Percentiles rank a stretch among this genome's conserved stretches.
These are phyloP conservation scores for Podaxis sp. DNA, from an alignment of 768 basidiomycete genomes.

Conservation along the genomic window DNA sequence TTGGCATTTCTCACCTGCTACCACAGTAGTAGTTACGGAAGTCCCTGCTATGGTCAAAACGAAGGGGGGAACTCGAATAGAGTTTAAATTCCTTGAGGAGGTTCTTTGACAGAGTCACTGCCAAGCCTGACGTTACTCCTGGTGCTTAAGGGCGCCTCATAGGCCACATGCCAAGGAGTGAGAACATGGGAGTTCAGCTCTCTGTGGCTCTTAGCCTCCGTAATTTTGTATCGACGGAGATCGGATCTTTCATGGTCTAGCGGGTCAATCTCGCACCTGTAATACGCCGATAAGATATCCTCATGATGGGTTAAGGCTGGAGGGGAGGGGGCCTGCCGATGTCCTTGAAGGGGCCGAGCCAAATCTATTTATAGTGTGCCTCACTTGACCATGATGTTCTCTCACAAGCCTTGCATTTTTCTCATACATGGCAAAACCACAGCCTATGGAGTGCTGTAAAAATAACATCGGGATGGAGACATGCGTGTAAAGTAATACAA, in stretches of 20 bases:
- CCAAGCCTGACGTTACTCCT: neutral
- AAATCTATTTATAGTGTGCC: neutral
- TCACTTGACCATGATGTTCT: neutral
- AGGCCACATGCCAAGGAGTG: neutral
- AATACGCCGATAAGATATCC: slow-evolving; percentile 1
- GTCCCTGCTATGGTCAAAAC: neutral
- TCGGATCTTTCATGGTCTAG: neutral
- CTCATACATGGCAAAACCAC: neutral
- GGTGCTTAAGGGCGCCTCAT: neutral
- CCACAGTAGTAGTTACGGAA: neutral
- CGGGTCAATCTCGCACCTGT: slow-evolving; percentile 3
- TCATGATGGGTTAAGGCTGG: neutral
- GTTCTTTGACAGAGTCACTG: neutral
- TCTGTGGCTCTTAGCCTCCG: neutral
- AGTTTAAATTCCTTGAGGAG: neutral
- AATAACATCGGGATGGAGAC: slow-evolving; percentile 1
- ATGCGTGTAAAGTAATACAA: slow-evolving; percentile 2
- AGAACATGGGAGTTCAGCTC: neutral
- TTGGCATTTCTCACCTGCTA: slow-evolving; percentile 3
- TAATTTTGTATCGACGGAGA: neutral
- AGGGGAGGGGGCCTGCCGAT: neutral
- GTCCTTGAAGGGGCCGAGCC: neutral
- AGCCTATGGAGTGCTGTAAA: slow-evolving; percentile 6
- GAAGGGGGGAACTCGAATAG: neutral
- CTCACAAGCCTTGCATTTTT: slow-evolving; percentile 3